Evolutionary conservation across 768 basidiomycete genomes (phyloP).

Genomic region (Psilocybe cyanescens): DNA sequence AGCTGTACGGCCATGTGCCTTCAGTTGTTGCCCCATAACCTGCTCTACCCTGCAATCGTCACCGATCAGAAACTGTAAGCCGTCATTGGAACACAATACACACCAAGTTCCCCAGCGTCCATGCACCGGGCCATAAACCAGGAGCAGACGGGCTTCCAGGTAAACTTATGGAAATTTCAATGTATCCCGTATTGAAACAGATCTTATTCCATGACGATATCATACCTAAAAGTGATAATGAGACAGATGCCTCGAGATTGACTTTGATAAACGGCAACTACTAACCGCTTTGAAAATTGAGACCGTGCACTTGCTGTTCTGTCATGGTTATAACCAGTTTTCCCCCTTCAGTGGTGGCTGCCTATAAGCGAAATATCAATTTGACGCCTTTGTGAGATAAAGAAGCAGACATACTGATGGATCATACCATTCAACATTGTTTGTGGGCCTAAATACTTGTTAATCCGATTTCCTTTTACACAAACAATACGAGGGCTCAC

Average conservation of each 20-base stretch:
- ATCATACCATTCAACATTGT: slow-evolving; percentile 85
- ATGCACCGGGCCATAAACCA: slow-evolving; percentile 45
- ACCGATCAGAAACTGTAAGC: not conserved
- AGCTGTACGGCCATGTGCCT: slow-evolving; percentile 86
- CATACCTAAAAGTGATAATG: slow-evolving; percentile 48
- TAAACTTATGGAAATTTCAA: slow-evolving; percentile 81
- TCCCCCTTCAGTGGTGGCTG: slow-evolving; percentile 76
- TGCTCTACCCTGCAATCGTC: slow-evolving; percentile 66
- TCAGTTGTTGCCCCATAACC: slow-evolving; percentile 92
- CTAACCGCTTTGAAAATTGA: slow-evolving; percentile 84
- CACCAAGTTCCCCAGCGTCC: slow-evolving; percentile 80
- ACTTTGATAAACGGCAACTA: slow-evolving; percentile 8
- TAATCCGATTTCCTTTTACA: not conserved
- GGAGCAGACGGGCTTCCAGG: slow-evolving; percentile 51
- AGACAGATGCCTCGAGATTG: slow-evolving; percentile 29
- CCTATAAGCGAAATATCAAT: slow-evolving; percentile 32
- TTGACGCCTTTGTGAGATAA: not conserved
- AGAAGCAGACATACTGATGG: slow-evolving; percentile 51
- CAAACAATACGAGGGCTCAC: slow-evolving; percentile 36
- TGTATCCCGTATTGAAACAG: slow-evolving; percentile 91
- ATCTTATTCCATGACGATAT: slow-evolving; percentile 92
- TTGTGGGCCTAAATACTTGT: slow-evolving; percentile 54
- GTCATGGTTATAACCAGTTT: slow-evolving; percentile 82
- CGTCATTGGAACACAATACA: slow-evolving; percentile 19
- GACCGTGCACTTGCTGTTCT: slow-evolving; percentile 69